phyloP scores from a whole-genome alignment of 2,329 filamentous ascomycete genomes.

The Exophiala xenobiotica region DNA sequence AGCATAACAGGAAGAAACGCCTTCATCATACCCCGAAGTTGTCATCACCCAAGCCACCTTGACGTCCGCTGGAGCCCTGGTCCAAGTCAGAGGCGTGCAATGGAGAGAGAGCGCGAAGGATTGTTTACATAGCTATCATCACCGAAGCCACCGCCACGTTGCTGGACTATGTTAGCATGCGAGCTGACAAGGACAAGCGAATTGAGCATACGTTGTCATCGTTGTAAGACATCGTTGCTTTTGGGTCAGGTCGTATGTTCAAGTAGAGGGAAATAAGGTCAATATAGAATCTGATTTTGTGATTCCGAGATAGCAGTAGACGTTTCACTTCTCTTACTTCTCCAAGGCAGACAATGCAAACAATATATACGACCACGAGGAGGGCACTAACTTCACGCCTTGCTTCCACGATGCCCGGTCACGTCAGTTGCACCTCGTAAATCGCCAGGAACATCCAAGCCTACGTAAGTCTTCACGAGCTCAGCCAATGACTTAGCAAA shows the following conservation, averaged over 20 bases:
- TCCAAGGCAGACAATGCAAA: too few relatives aligned
- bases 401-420: too few relatives aligned
- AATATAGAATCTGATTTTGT: too few relatives aligned
- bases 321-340: too few relatives aligned
- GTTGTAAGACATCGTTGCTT: slow-evolving; percentile 24
- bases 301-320: too few relatives aligned
- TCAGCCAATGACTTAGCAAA: background rate
- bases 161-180: slow-evolving; percentile 12
- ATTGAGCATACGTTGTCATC: slow-evolving; percentile 26
- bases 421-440: background rate
- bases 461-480: background rate
- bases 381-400: too few relatives aligned
- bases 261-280: background rate
- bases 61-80: slow-evolving; percentile 13
- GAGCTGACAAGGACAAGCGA: too few relatives aligned
- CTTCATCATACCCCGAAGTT: too few relatives aligned
- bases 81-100: background rate
- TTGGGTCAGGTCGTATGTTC: background rate
- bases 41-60: slow-evolving; percentile 19
- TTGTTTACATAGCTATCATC: slow-evolving; percentile 27
- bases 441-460: background rate
- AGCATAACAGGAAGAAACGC: too few relatives aligned
- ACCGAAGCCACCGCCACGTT: slow-evolving; percentile 25
- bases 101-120: background rate
- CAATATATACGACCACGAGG: too few relatives aligned